These are phyloP conservation scores for Phanerochaete carnosa DNA, from an alignment of 768 basidiomycete genomes.

Conservation along the genomic window DNA sequence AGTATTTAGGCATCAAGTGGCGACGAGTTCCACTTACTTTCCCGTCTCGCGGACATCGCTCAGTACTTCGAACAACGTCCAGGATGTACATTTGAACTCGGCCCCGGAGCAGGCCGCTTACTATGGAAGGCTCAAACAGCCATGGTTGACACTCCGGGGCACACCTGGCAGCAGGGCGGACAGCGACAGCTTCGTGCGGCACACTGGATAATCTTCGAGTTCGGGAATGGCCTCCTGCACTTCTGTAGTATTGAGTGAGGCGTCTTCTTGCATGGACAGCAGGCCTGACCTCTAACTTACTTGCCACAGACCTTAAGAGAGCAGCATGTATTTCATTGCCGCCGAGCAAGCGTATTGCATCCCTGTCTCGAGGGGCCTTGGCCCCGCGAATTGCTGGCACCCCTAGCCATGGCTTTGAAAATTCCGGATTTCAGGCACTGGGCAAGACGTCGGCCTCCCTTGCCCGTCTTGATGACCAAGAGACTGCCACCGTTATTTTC, in stretches of 20 bases:
- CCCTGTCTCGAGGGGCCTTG: too few species aligned
- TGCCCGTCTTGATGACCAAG: too few species aligned
- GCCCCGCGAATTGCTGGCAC: too few species aligned
- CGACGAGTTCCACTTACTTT: not conserved
- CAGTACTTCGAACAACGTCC: constrained; percentile 20
- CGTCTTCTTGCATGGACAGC: too few species aligned
- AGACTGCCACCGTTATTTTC: not conserved
- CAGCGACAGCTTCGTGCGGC: constrained; percentile 17
- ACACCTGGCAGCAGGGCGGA: constrained; percentile 10
- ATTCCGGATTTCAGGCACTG: too few species aligned
- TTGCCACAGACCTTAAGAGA: too few species aligned
- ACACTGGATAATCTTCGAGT: constrained; percentile 20
- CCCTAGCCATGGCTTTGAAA: too few species aligned
- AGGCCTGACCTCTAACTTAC: too few species aligned
- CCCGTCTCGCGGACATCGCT: constrained; percentile 11
- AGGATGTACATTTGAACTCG: constrained; percentile 14
- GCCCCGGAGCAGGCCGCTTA: constrained; percentile 14
- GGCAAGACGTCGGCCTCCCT: too few species aligned
- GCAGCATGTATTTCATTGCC: too few species aligned
- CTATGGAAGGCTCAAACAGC: constrained; percentile 18
- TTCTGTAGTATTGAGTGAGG: constrained; percentile 19
- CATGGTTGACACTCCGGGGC: constrained; percentile 15
- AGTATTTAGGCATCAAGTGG: not conserved
- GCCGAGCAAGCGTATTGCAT: too few species aligned
- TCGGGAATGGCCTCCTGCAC: constrained; percentile 19